Evolutionary conservation across 352 stramenopile genomes (phyloP).

Genomic region (Phytophthora pinifolia): DNA sequence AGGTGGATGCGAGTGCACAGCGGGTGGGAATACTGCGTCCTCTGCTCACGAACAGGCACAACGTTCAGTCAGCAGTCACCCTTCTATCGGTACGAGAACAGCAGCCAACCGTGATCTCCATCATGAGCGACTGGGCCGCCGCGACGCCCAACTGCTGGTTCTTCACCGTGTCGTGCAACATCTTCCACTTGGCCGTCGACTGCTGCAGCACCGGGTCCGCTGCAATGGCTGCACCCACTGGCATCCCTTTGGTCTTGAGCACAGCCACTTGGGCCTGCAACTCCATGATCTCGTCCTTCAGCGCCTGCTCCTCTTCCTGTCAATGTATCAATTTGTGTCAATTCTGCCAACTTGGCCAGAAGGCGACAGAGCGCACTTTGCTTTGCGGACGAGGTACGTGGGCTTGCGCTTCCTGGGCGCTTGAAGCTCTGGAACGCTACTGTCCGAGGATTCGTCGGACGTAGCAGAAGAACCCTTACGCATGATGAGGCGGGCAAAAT

Average conservation of each 20-base stretch:
- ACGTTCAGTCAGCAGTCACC: neutral
- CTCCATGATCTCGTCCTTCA: conserved; percentile 10
- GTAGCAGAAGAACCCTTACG: neutral
- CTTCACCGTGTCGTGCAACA: neutral
- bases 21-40: conserved; percentile 22
- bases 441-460: conserved; percentile 3
- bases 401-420: conserved; percentile 26
- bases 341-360: no score
- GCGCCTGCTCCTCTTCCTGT: conserved; percentile 13
- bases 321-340: neutral
- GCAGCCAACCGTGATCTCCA: conserved; percentile 15
- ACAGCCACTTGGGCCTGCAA: conserved; percentile 11
- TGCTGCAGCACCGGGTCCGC: conserved; percentile 1
- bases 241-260: conserved; percentile 5
- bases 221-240: neutral
- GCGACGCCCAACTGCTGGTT: conserved; percentile 27
- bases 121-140: conserved; percentile 26
- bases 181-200: conserved; percentile 3
- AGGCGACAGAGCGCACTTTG: neutral
- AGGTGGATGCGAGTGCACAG: conserved; percentile 27
- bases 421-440: neutral
- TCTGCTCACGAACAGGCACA: conserved; percentile 5
- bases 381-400: conserved; percentile 29
- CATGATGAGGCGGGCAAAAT: neutral
- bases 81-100: neutral